These are phyloP conservation scores for Penicillium bovifimosum DNA, from an alignment of 495 filamentous ascomycete species.

Conservation along the genomic window DNA sequence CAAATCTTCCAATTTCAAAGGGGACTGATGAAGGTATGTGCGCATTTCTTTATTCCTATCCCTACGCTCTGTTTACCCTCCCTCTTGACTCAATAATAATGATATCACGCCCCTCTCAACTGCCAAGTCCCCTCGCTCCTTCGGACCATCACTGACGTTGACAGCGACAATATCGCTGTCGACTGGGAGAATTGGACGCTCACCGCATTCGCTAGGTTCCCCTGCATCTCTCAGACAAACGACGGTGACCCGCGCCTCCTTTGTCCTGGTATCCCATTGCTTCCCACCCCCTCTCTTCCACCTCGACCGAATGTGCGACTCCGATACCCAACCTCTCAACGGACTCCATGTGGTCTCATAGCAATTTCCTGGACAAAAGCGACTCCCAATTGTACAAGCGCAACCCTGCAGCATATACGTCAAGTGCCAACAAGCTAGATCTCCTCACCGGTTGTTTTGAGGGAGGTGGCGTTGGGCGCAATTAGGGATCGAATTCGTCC, in stretches of 20 bases:
- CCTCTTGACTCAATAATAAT: slow-evolving; percentile 17
- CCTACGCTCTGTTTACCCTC: slow-evolving; percentile 6
- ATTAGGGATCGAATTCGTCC: slow-evolving; percentile 1
- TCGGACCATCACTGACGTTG: slow-evolving; percentile 12
- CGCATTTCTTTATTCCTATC: slow-evolving; percentile 4
- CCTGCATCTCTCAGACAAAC: slow-evolving; percentile 23
- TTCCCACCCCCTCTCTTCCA: slow-evolving; percentile 13
- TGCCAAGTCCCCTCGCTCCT: slow-evolving; percentile 5
- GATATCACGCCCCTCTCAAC: slow-evolving; percentile 18
- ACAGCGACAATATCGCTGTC: slow-evolving; percentile 16
- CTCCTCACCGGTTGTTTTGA: slow-evolving; percentile 13
- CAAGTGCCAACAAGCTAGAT: slow-evolving; percentile 14
- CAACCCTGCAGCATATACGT: slow-evolving; percentile 28
- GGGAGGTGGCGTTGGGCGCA: slow-evolving; percentile 19
- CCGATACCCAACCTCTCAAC: slow-evolving; percentile 11
- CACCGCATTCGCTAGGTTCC: slow-evolving; percentile 17
- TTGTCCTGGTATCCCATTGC: slow-evolving; percentile 21
- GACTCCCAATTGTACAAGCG: slow-evolving; percentile 34
- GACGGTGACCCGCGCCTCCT: slow-evolving; percentile 27
- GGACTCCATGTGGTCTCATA: slow-evolving; percentile 47
- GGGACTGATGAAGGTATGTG: slow-evolving; percentile 32
- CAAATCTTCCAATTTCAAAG: slow-evolving; percentile 19
- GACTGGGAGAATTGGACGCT: slow-evolving; percentile 14
- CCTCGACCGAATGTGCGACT: slow-evolving; percentile 36
- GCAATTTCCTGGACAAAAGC: slow-evolving; percentile 32